Base-by-base conservation (phyloP, 2,329 filamentous ascomycete genomes). In the Colletotrichum sp. region DNA sequence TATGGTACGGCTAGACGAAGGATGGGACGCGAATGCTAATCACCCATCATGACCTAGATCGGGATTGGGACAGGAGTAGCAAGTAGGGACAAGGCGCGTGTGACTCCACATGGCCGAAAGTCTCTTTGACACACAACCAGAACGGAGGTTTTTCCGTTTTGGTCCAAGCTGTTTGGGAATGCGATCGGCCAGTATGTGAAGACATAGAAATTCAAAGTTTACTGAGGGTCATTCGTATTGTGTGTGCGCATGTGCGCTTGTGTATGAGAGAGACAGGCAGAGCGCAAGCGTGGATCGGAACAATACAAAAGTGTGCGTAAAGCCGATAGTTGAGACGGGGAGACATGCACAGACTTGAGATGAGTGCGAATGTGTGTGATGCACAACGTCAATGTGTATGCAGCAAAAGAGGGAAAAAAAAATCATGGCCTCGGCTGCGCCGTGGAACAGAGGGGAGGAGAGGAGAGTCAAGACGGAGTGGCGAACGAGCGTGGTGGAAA, bases 71-170 rank as follows among this genome's bases (percentile, higher is more conserved):
- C 74, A 71, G 26, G 55, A 67, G 61, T 38, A 30, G 38, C 24
- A 63, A 60, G 32, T 48, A 48, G 43, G 43, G 43, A 21, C 43
- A 66, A 74, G 61, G 61, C 68, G 63, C 68, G 60, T 48, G 43
- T 68, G 63, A 36, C 67, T 69, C 72, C 75, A 77, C 72, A 75
- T 75, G 67, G 68, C 26, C 73, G 13, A 77, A 76, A 75, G 75
- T 76, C 63, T 76, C 69, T 77, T 67, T 68, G 66, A 67, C 67
- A 71, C 69, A 63, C 36, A 36, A 28, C 65, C 36, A 72, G 76
- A 64, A 71, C 74, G 76, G 73, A 76, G 66, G 48, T 71, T 57
- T 75, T 71, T 28, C 74, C 74, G 38, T 61, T 76, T 76, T 67
- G 71, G 66, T 63, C 61, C 61, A 67, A 36, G 74, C 52, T 74